Base-by-base conservation (phyloP, 108 stramenopile genomes). In the Phaeodactylum tricornutum region DNA sequence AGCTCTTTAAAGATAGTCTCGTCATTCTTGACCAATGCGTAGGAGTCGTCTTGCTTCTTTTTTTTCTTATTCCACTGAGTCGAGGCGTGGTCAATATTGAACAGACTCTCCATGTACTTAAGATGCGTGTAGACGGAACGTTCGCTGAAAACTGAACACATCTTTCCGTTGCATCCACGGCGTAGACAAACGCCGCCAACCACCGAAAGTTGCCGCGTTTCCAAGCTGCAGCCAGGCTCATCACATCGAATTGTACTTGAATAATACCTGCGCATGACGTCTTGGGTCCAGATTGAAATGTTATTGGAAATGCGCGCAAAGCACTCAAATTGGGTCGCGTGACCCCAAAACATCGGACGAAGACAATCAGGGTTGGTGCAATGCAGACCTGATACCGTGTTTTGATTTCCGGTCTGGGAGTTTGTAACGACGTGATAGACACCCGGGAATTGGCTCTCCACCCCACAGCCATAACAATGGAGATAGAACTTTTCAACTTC, bases 61-160 rank as follows among this genome's bases (percentile, higher is more conserved):
- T 45, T 37, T 16, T 49, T 56, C 16, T 42, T 29, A 15, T 54
- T 55, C 15, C 63, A 59, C 50, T 92, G 75, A 23, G 80, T 61
- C 29, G 56, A 62, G 6, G 71, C 72, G 61, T 84, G 85, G 4
- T 68, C 49, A 37, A 75, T 24, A 47, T 92, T 81, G 48, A 84
- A 84, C 40, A 92, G 69, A 29, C 71, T 74, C 55, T 86, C 77
- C 31, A 87, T 54, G 40, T 92, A 92, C 56, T 87, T 86, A 40
- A 87, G 72, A 56, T 92, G 89, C 9, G 72, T 87, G 16, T 82
- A 71, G 0, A 92, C 50, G 9, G 61, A 41, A 7, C 63, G 60
- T 38, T 83, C 84, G 3, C 56, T 57, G 30, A 65, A 63, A 19
- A 65, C 52, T 14, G 42, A 17, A 20, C 43, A 55, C 77, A 86